A percentile compares a stretch with the other conserved stretches of the same genome.
Conservation (phyloP, 73 alveolate genomes). For the Symbiodinium natans region DNA sequence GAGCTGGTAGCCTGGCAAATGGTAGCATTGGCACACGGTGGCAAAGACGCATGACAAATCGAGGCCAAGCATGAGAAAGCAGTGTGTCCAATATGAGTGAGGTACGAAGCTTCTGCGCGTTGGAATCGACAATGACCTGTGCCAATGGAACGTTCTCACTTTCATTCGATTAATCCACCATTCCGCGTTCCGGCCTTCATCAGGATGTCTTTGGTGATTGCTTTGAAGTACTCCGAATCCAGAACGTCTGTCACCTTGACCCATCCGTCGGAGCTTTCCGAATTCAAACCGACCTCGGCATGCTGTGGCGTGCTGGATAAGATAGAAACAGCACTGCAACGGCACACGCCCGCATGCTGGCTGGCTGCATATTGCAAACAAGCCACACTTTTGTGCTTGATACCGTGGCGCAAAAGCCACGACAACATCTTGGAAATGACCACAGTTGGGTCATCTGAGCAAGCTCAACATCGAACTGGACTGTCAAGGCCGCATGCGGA, state of each 20-base stretch:
- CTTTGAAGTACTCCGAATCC: conserved; percentile 66
- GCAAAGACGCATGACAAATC: background rate
- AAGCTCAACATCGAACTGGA: background rate
- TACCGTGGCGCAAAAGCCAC: conserved; percentile 87
- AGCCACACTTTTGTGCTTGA: conserved; percentile 70
- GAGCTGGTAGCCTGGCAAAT: conserved; percentile 43
- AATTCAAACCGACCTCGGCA: conserved; percentile 65
- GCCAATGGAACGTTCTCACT: background rate
- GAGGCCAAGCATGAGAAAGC: background rate
- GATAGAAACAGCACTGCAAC: background rate
- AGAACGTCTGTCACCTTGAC: conserved; percentile 72
- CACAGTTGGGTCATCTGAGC: conserved; percentile 81
- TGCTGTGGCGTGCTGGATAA: too few species aligned
- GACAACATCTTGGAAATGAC: conserved; percentile 88
- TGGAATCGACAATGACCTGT: conserved; percentile 77
- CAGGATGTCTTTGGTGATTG: conserved; percentile 38
- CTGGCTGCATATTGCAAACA: background rate
- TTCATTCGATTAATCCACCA: background rate
- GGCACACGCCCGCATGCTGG: too few species aligned
- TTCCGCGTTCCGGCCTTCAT: conserved; percentile 45
- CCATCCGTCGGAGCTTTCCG: conserved; percentile 86
- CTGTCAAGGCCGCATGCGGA: background rate
- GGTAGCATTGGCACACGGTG: background rate
- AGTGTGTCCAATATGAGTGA: background rate
- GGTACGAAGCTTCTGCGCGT: conserved; percentile 68